Evolutionary conservation across 2,329 filamentous ascomycete genomes (phyloP).

Genomic region (Fusarium compactum): DNA sequence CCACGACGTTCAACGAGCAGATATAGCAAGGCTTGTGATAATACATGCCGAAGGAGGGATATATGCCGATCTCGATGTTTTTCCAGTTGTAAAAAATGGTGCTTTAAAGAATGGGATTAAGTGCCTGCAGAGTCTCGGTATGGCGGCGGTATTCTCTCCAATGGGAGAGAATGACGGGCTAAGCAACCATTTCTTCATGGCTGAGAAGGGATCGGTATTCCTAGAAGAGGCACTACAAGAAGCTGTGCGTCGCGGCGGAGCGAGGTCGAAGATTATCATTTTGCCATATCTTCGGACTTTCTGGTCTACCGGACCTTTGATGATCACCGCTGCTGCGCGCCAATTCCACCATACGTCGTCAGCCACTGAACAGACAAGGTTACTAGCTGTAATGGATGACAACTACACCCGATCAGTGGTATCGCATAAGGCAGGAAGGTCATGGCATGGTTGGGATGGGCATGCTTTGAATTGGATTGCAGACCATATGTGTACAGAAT

Average conservation of each 20-base stretch:
- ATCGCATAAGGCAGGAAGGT: constrained; percentile 6
- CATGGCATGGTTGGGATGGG: constrained; percentile 9
- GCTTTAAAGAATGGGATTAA: background rate
- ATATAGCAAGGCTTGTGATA: constrained; percentile 3
- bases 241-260: background rate
- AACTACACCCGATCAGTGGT: constrained; percentile 1
- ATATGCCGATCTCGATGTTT: constrained; percentile 7
- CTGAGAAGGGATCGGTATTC: background rate
- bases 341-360: background rate
- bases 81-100: background rate
- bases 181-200: constrained; percentile 18
- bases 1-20: background rate
- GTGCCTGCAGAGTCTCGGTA: background rate
- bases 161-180: background rate
- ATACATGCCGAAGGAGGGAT: constrained; percentile 3
- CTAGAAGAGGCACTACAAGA: constrained; percentile 5
- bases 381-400: background rate
- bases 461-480: constrained; percentile 2
- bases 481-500: constrained; percentile 1
- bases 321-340: background rate
- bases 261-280: background rate
- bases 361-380: background rate
- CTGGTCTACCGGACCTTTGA: constrained; percentile 14
- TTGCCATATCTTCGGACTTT: constrained; percentile 1
- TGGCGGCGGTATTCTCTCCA: background rate